Evolutionary conservation across 495 filamentous ascomycete species (phyloP).

Genomic region (Acidomyces sp.): DNA sequence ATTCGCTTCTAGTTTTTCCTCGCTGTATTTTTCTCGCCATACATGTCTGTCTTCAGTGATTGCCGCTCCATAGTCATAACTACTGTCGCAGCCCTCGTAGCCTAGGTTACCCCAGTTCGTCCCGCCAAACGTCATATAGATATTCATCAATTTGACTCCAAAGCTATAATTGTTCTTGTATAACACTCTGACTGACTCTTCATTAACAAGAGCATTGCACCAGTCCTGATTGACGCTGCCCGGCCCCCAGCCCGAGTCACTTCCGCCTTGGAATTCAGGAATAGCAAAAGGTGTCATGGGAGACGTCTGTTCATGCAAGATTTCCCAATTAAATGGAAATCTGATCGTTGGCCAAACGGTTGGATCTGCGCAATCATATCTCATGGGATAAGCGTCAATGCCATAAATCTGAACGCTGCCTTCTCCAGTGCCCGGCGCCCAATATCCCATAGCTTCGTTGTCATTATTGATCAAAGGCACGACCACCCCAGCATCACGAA

Average conservation of each 20-base stretch:
- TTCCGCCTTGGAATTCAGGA: conserved; percentile 60
- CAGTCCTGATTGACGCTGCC: conserved; percentile 47
- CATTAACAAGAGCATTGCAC: conserved; percentile 51
- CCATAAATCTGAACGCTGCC: conserved; percentile 68
- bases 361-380: conserved; percentile 37
- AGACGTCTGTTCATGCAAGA: conserved; percentile 41
- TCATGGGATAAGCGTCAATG: conserved; percentile 54
- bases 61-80: conserved; percentile 57
- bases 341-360: conserved; percentile 30
- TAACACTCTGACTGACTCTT: conserved; percentile 63
- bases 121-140: conserved; percentile 62
- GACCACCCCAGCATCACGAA: conserved; percentile 53
- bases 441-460: conserved; percentile 42
- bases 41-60: conserved; percentile 57
- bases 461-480: conserved; percentile 71
- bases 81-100: conserved; percentile 52
- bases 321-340: conserved; percentile 28
- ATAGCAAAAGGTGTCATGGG: conserved; percentile 56
- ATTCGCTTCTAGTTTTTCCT: conserved; percentile 60
- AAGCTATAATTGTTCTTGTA: conserved; percentile 68
- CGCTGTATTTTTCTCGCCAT: conserved; percentile 63
- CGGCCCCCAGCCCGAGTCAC: conserved; percentile 55
- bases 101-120: conserved; percentile 76
- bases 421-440: conserved; percentile 43
- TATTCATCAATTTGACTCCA: conserved; percentile 45